Evolutionary conservation across 208 protist genomes (phyloP), one percentile per base, ranked within the genome.

Genomic region (Kentomonas sorsogonicus): DNA sequence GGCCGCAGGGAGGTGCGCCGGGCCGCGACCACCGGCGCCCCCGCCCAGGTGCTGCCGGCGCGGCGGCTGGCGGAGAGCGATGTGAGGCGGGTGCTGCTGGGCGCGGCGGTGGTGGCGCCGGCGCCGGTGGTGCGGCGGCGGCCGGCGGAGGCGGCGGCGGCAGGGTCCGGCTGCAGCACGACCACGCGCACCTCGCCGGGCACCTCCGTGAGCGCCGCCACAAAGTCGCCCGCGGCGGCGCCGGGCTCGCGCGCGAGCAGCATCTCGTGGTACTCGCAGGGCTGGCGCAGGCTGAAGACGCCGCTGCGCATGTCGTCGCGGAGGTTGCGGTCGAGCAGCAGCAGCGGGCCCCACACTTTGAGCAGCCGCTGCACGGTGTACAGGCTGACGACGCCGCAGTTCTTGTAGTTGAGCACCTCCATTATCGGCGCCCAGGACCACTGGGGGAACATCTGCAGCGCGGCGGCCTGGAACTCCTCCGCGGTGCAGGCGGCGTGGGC

Each of bases 301-400:
- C 79, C 81, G 39, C 59, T 68, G 38, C 50, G 54, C 47, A 89
- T 57, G 55, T 89, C 79, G 33, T 81, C 67, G 41, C 55, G 60
- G 58, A 95, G 63, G 68, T 86, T 89, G 53, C 69, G 61, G 46
- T 85, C 77, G 22, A 95, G 69, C 50, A 93, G 57, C 36, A 83
- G 61, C 56, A 95, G 78, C 36, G 88, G 85, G 16, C 88, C 88
- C 85, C 84, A 95, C 43, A 95, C 70, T 40, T 52, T 54, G 16
- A 95, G 67, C 13, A 95, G 74, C n/a, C 75, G 64, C 16, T 82
- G 67, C 61, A 95, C 55, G 18, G 78, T 74, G 55, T 82, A 91
- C 31, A 92, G 61, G 3, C 85, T 91, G 31, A 92, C 66, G 10
- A 95, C 79, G 40, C 83, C 88, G 58, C 83, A 88, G 23, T 69